Base-by-base conservation (phyloP, 176 grass and related monocot species). In the Cocos nucifera region DNA sequence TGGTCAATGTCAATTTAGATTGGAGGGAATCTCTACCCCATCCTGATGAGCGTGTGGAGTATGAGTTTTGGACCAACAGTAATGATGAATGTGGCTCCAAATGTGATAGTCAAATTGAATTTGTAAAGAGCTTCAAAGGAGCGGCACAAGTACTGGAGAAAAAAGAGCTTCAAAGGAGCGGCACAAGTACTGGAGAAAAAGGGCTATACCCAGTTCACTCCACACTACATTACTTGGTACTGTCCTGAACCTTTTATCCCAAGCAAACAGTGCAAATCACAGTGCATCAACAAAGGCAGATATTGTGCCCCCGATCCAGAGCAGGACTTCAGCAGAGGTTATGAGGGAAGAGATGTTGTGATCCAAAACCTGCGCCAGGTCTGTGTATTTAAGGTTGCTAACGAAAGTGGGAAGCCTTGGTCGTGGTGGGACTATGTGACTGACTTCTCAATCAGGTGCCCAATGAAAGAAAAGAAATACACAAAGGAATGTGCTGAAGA, bases 351-450 rank as follows among this genome's bases (percentile, higher is more conserved):
- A 65, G 89, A 95, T 49, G 89, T 95, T 21, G 85, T 95, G 69
- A 60, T 95, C 59, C 89, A 95, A 29, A 95, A 95, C 59, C 75
- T 95, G 69, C 85, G 79, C 0, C 85, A 95, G 72, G 76, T 86
- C 22, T 95, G 89, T 63, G 76, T 89, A 29, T 83, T 77, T 66
- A 83, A 79, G 65, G 76, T 83, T 72, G 82, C 82, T 29, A 95
- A 89, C 73, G 82, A 95, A 30, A 82, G 67, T 70, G 59, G 72
- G 39, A 95, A 95, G 12, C 78, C 82, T 32, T 95, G 85, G 89
- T 58, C 89, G 19, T 95, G 89, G 89, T 95, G 89, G 89, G 85
- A 95, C 64, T 95, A 95, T 62, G 85, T 89, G 55, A 95, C 85
- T 9, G 85, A 95, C 65, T 95, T 95, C 56, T 76, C 79, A 18